Conservation (phyloP, 2,329 filamentous ascomycete genomes). For the Fusarium concolor region DNA sequence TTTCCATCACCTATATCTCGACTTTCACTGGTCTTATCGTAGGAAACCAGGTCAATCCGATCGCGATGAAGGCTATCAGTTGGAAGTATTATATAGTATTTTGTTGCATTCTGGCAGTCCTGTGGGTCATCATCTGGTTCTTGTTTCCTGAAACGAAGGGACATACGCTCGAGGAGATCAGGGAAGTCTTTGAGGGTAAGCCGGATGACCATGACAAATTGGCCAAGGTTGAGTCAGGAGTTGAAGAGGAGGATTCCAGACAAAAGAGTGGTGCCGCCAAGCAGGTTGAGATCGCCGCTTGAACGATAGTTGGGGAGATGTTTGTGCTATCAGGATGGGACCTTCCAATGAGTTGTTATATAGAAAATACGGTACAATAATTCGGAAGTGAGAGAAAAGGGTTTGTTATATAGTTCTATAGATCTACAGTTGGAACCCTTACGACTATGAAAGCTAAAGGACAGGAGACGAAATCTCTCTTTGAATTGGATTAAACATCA, state of each 20-base stretch:
- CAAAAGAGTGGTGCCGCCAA: not conserved
- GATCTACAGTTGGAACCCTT: too few relatives aligned
- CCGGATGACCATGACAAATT: not conserved
- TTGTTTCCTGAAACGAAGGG: conserved; percentile 52
- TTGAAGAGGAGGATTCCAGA: not conserved
- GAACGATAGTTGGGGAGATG: not conserved
- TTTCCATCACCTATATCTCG: conserved; percentile 35
- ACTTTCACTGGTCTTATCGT: conserved; percentile 44
- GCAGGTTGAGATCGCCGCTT: not conserved
- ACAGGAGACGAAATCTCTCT: too few relatives aligned
- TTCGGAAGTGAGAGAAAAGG: too few relatives aligned
- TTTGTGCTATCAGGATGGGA: too few relatives aligned
- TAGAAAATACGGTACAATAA: too few relatives aligned
- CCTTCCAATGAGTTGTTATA: too few relatives aligned
- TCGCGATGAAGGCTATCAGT: conserved; percentile 51
- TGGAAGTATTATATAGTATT: conserved; percentile 58
- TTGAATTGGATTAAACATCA: too few relatives aligned
- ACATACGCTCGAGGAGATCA: conserved; percentile 47
- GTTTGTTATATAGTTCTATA: too few relatives aligned
- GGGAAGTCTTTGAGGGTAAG: conserved; percentile 46
- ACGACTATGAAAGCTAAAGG: too few relatives aligned
- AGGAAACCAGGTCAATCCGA: conserved; percentile 56
- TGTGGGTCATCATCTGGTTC: conserved; percentile 53
- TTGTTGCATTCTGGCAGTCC: conserved; percentile 49
- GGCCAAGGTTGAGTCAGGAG: not conserved